Evolutionary conservation across 2,329 filamentous ascomycete species (phyloP).

Genomic region (Hymenoscyphus fructigenus): DNA sequence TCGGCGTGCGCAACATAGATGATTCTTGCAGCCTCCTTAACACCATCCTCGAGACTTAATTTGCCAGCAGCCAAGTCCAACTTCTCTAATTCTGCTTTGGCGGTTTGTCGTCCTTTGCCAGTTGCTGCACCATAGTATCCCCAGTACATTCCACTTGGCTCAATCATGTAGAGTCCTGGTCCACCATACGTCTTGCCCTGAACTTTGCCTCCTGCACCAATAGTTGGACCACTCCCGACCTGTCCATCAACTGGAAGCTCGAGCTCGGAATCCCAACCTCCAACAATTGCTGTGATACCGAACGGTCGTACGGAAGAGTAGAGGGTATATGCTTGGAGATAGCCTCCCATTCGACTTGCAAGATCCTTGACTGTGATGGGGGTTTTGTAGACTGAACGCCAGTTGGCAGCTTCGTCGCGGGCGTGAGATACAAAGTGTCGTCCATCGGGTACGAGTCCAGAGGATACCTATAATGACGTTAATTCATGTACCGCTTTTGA

Average conservation of each 20-base stretch:
- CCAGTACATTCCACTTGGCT: slow-evolving; percentile 96
- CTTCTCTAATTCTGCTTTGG: slow-evolving; percentile 98
- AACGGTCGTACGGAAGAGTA: slow-evolving; percentile 97
- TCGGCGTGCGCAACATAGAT: slow-evolving; percentile 98
- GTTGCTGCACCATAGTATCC: slow-evolving; percentile 98
- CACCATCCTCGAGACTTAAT: slow-evolving; percentile 78
- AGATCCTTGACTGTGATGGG: slow-evolving; percentile 88
- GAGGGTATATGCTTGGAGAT: slow-evolving; percentile 95
- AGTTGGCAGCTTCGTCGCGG: slow-evolving; percentile 87
- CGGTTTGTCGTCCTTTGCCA: slow-evolving; percentile 92
- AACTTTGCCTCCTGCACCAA: slow-evolving; percentile 81
- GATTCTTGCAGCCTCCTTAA: slow-evolving; percentile 95
- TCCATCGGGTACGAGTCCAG: slow-evolving; percentile 91
- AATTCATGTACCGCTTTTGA: slow-evolving; percentile 9
- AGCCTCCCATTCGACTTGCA: slow-evolving; percentile 89
- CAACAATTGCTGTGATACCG: slow-evolving; percentile 91
- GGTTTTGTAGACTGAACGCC: slow-evolving; percentile 91
- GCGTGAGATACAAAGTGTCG: slow-evolving; percentile 93
- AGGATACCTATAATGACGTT: slow-evolving; percentile 70
- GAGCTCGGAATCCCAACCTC: slow-evolving; percentile 86
- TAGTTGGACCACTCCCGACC: slow-evolving; percentile 76
- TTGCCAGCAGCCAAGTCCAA: slow-evolving; percentile 78
- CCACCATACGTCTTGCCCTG: slow-evolving; percentile 77
- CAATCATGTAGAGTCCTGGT: slow-evolving; percentile 97
- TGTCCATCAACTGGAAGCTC: slow-evolving; percentile 86